Evolutionary conservation across 192 early-diverging fungal species (phyloP).

Genomic region (Entophlyctis helioformis): DNA sequence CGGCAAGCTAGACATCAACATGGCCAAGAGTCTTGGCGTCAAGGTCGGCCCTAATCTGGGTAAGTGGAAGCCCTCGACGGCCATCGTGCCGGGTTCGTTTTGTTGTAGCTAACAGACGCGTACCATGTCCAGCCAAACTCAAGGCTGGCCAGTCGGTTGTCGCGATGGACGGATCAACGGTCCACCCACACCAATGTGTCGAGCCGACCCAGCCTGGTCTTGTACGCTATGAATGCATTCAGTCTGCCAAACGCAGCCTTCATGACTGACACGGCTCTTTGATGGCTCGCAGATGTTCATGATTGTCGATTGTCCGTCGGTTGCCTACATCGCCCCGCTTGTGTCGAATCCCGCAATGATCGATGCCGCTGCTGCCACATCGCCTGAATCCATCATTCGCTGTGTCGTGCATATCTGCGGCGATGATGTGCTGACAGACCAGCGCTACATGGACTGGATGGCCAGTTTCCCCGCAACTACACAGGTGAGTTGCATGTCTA

Average conservation of each 20-base stretch:
- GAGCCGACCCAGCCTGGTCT: conserved; percentile 37
- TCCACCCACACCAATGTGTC: conserved; percentile 61
- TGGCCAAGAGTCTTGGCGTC: conserved; percentile 55
- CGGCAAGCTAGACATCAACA: conserved; percentile 67
- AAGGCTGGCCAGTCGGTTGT: no score
- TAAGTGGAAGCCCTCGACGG: no score
- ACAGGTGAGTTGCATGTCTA: not conserved
- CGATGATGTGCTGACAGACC: conserved; percentile 46
- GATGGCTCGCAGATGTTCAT: conserved; percentile 15
- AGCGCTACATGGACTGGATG: conserved; percentile 60
- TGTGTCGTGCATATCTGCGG: conserved; percentile 66
- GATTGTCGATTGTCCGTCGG: conserved; percentile 23
- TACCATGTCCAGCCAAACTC: no score
- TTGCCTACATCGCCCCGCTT: conserved; percentile 12
- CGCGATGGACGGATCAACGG: conserved; percentile 45
- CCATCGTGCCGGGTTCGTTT: no score
- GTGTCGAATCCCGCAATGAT: no score
- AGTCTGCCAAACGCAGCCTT: not conserved
- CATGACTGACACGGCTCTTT: not conserved
- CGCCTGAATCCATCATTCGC: no score
- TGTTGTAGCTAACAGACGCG: no score
- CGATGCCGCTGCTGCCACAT: no score
- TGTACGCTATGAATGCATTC: not conserved
- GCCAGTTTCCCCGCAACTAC: not conserved
- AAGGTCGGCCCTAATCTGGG: conserved; percentile 44